Evolutionary conservation across 2,329 filamentous ascomycete genomes (phyloP), one percentile per base, ranked within the genome.

Genomic region (Alternaria gaisen): DNA sequence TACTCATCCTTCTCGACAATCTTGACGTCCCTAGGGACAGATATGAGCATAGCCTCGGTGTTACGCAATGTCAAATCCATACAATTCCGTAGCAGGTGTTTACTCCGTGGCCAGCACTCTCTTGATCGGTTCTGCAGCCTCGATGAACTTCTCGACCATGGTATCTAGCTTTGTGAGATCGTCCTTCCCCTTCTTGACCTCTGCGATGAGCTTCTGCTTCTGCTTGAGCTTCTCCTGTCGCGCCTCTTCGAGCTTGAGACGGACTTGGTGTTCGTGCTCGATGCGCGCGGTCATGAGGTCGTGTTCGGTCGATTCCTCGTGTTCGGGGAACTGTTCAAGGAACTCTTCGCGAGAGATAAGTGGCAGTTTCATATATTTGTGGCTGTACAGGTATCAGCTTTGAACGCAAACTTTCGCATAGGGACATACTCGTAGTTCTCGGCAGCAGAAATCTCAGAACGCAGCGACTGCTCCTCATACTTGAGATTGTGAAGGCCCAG

Each of bases 401-500:
- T 22, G 47, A 30, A 24, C n/a, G n/a, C n/a, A 20, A 18, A 12
- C 30, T 44, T 34, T 52, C 38, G 36, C 22, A 18, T 24, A 44
- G 24, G 36, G 24, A 86, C 91, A 64, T 82, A 97, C 93, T 97
- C 92, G 72, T 96, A 97, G 53, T 90, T 91, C 76, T 97, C 92
- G 78, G 95, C 98, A 9, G 92, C 93, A 0, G 87, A 84, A 63
- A 99, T 98, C 80, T 99, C 95, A 50, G 92, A 92, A 66, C 91
- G 88, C 56, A 99, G 82, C 79, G 97, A 93, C 56, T 92, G 86
- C 81, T 98, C 94, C 79, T 99, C 94, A 75, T 99, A 99, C 78
- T 95, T 96, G 8, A 99, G 83, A 74, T 99, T 99, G 80, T 98
- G 94, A 56, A 99, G 85, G 74, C 97, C 92, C 38, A 99, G 85